A percentile compares a stretch with the other conserved stretches of the same genome.
These are phyloP conservation scores for Celoporthe dispersa DNA, from an alignment of 2,329 filamentous ascomycete species.

Conservation along the genomic window DNA sequence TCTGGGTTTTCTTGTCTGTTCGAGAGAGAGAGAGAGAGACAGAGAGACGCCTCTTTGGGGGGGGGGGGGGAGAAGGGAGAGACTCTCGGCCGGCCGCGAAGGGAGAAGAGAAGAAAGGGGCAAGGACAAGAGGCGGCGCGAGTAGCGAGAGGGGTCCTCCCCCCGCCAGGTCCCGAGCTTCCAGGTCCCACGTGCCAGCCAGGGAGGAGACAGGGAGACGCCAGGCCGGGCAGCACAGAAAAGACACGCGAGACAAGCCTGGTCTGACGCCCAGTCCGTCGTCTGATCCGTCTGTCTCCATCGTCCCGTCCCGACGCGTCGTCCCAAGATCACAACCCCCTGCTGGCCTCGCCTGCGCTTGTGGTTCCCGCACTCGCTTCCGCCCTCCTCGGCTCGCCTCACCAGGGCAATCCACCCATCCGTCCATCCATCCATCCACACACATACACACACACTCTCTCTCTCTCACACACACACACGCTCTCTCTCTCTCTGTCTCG, in stretches of 20 bases:
- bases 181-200: background rate
- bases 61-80: background rate
- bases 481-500: background rate
- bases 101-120: too few species aligned
- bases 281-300: background rate
- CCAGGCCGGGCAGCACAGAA: background rate
- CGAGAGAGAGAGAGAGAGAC: too few species aligned
- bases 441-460: too few species aligned
- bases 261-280: background rate
- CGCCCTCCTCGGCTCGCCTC: slow-evolving; percentile 16
- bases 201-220: background rate
- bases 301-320: slow-evolving; percentile 27
- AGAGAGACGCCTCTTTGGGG: too few species aligned
- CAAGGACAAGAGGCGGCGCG: background rate
- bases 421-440: background rate
- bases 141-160: too few species aligned
- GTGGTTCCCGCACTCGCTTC: slow-evolving; percentile 23
- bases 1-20: background rate
- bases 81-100: too few species aligned
- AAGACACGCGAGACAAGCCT: background rate
- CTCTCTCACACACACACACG: too few species aligned
- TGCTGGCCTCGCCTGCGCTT: slow-evolving; percentile 11
- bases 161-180: too few species aligned
- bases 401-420: background rate
- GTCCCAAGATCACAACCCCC: slow-evolving; percentile 11